Evolutionary conservation across 129 eudicot genomes (phyloP), one percentile per base, ranked within the genome.

Genomic region (Deinandra increscens): DNA sequence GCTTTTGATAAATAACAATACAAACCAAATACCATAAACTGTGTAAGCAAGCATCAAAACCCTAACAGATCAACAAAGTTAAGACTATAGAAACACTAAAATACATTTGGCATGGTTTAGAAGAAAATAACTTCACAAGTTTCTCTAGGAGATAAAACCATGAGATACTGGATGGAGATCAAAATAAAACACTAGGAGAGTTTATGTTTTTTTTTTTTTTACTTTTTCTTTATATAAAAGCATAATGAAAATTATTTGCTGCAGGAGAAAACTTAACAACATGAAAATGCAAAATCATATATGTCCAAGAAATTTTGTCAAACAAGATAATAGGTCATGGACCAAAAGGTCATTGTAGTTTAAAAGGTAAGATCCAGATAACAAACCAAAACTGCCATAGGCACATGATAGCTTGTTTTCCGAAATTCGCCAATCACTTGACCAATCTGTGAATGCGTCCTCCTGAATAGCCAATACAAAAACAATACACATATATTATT

Each of bases 351-450:
- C 29, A 31, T 10, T 42, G 68, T 43, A 55, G 37, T 34, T 45
- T 31, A 45, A 71, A 17, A 55, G 14, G 38, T 37, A 39, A 38
- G 34, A 61, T 63, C 54, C 38, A 51, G 59, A 18, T 33, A 71
- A 69, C 88, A 7, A 72, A 92, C 98, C 96, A 92, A 75, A 71
- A 93, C 85, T 51, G 96, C 89, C 98, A 93, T 93, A 42, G 98
- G 90, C 68, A 86, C 88, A 72, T 89, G 82, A 45, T 93, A 93
- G 72, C 82, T 42, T 64, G 96, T 93, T 77, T 93, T 93, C 79
- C 78, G 80, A 75, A 84, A 93, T 77, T 93, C 98, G 5, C 89
- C 82, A 12, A 89, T 76, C 64, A 89, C 96, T 79, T 93, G 98
- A 81, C 80, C 75, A 75, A 93, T 86, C 71, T 93, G 98, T 46